Evolutionary conservation across 495 filamentous ascomycete genomes (phyloP).

Genomic region (Aspergillus avenaceus): DNA sequence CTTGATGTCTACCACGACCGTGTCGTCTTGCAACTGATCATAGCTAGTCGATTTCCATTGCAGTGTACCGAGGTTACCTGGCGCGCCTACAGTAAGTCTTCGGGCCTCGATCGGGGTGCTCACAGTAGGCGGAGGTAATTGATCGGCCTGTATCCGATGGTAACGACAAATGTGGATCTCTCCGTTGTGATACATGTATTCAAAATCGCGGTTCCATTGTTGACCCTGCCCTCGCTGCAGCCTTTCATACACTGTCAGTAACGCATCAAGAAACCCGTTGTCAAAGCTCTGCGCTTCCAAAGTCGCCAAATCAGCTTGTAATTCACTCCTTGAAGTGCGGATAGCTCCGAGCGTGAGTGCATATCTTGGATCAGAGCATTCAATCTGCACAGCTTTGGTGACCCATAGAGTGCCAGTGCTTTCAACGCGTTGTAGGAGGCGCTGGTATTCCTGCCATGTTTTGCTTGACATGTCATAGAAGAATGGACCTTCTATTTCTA

Average conservation of each 20-base stretch:
- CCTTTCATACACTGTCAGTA: not conserved
- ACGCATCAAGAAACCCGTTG: not conserved
- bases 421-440: not conserved
- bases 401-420: not conserved
- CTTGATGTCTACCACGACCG: not conserved
- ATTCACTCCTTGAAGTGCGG: not conserved
- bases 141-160: not conserved
- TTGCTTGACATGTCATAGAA: not conserved
- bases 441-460: not conserved
- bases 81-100: not conserved
- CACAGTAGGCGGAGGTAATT: not conserved
- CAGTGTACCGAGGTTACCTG: not conserved
- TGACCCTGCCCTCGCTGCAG: not conserved
- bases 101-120: not conserved
- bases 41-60: not conserved
- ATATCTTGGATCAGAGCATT: not conserved
- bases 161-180: not conserved
- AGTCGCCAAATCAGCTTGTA: not conserved
- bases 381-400: not conserved
- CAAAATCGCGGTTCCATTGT: not conserved
- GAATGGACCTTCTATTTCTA: not conserved
- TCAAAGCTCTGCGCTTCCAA: not conserved
- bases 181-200: not conserved
- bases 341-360: not conserved
- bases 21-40: not conserved